A percentile compares a stretch with the other conserved stretches of the same genome.
Conservation (phyloP, 2,329 filamentous ascomycete species). For the Aspergillus pseudoviridinutans region DNA sequence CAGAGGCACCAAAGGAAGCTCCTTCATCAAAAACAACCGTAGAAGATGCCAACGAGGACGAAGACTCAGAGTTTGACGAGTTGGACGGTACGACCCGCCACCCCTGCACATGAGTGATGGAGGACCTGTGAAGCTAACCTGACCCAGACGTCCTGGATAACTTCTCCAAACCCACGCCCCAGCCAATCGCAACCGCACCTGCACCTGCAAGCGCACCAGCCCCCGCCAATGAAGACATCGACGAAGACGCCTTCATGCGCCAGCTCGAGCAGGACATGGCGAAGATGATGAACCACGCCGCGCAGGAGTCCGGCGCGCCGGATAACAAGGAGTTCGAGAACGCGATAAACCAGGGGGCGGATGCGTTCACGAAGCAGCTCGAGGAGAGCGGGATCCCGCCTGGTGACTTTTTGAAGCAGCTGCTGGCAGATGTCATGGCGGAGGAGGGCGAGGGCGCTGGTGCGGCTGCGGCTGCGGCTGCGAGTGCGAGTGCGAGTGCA, state of each 20-base stretch:
- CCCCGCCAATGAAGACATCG: constrained; percentile 18
- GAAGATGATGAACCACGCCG: constrained; percentile 59
- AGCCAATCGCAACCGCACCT: constrained; percentile 23
- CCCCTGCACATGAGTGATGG: neutral
- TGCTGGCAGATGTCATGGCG: constrained; percentile 33
- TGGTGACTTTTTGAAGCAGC: constrained; percentile 33
- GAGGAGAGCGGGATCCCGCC: constrained; percentile 32
- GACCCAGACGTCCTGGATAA: constrained; percentile 81
- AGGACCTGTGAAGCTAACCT: constrained; percentile 2
- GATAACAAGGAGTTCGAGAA: constrained; percentile 20
- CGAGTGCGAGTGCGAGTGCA: constrained; percentile 16
- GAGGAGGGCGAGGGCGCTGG: constrained; percentile 9
- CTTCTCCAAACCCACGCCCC: constrained; percentile 50
- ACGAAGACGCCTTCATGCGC: constrained; percentile 62
- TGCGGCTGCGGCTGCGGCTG: too few species aligned
- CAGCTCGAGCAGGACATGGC: constrained; percentile 91
- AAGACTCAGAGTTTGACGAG: constrained; percentile 93
- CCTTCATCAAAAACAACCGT: constrained; percentile 2
- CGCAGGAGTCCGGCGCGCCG: constrained; percentile 17
- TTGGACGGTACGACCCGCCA: constrained; percentile 63
- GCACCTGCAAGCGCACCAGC: constrained; percentile 13
- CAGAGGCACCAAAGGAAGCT: constrained; percentile 1
- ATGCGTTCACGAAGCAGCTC: constrained; percentile 34
- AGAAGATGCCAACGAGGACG: constrained; percentile 52
- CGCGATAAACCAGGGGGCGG: constrained; percentile 29